Conservation (phyloP, 2,329 filamentous ascomycete species). For the Zalaria sp. region DNA sequence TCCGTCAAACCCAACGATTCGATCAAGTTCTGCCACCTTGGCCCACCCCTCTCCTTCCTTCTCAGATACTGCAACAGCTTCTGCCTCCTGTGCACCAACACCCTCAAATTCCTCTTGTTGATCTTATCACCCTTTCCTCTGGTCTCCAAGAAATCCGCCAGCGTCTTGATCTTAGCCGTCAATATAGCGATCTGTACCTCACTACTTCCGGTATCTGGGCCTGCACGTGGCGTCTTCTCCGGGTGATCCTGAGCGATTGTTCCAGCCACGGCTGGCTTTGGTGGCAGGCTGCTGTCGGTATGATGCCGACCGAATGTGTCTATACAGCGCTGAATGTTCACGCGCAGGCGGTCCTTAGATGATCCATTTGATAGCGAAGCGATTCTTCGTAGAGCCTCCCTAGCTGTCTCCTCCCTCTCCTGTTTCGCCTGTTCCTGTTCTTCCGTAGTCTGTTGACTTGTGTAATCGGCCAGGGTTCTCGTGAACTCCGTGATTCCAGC, state of each 20-base stretch:
- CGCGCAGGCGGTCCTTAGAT: constrained; percentile 62
- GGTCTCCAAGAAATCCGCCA: constrained; percentile 57
- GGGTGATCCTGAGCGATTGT: constrained; percentile 25
- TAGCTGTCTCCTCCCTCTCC: constrained; percentile 49
- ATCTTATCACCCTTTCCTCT: constrained; percentile 76
- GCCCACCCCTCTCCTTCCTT: constrained; percentile 78
- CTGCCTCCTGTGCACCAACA: constrained; percentile 79
- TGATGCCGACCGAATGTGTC: constrained; percentile 81
- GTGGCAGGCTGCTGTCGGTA: constrained; percentile 58
- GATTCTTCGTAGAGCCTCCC: constrained; percentile 67
- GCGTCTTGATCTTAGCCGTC: constrained; percentile 78
- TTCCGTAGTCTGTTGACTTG: constrained; percentile 9
- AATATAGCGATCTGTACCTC: constrained; percentile 97
- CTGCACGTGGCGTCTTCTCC: constrained; percentile 50
- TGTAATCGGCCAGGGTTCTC: background rate
- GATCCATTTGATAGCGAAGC: constrained; percentile 62
- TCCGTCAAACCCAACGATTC: constrained; percentile 73
- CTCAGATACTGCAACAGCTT: constrained; percentile 79
- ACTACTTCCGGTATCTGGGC: constrained; percentile 83
- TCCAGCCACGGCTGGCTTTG: constrained; percentile 38
- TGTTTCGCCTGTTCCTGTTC: constrained; percentile 6
- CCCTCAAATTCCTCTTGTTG: constrained; percentile 78
- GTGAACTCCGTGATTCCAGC: constrained; percentile 7
- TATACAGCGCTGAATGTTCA: constrained; percentile 75
- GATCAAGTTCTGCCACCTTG: constrained; percentile 77